Conservation (phyloP, 345 rosid species). For the Brassica juncea region DNA sequence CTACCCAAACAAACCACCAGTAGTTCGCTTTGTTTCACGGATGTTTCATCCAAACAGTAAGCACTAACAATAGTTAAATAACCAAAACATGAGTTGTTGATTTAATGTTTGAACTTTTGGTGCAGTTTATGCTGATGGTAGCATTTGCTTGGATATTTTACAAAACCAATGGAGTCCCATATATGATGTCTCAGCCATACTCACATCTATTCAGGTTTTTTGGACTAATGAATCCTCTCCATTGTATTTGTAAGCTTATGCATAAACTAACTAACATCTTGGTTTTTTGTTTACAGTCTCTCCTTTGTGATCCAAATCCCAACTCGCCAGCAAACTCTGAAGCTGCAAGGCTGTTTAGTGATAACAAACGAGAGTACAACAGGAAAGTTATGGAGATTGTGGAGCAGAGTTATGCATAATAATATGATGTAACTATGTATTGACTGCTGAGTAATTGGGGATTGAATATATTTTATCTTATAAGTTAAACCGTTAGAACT, state of each 20-base stretch:
- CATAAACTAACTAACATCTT: conserved; percentile 13
- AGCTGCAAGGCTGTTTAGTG: conserved; percentile 76
- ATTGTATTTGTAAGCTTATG: not conserved
- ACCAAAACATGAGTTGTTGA: not conserved
- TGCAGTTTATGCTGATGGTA: conserved; percentile 82
- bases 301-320: conserved; percentile 79
- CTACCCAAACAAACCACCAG: conserved; percentile 74
- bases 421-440: conserved; percentile 1
- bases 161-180: conserved; percentile 87
- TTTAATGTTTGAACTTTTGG: not conserved
- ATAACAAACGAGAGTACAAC: conserved; percentile 64
- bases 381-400: conserved; percentile 63
- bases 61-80: not conserved
- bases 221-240: not conserved
- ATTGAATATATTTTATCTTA: not conserved
- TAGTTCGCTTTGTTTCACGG: conserved; percentile 69
- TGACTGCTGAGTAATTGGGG: not conserved
- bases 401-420: conserved; percentile 55
- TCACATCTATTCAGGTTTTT: conserved; percentile 77
- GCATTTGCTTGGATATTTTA: conserved; percentile 76
- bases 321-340: conserved; percentile 72
- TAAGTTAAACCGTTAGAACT: too few species aligned
- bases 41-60: conserved; percentile 87
- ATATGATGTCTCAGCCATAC: conserved; percentile 71
- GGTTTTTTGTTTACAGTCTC: conserved; percentile 41